Evolutionary conservation across 139 green algal species (phyloP), one percentile per base, ranked within the genome.

Genomic region (Asterochloris erici): DNA sequence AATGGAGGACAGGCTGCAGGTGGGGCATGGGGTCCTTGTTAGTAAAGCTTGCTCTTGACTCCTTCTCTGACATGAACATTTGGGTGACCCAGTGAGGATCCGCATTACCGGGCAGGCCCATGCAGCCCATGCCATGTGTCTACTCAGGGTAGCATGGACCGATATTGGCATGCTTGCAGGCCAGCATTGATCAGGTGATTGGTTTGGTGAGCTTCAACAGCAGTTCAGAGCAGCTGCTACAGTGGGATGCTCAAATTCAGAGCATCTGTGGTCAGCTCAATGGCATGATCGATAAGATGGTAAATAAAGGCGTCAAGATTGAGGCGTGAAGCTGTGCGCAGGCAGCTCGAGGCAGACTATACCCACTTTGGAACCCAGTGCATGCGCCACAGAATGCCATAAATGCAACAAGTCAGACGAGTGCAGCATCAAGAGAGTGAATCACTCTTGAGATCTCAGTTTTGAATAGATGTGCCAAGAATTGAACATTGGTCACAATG

Each of bases 181-280:
- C 88, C 23, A 88, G 66, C 70, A 96, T 98, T 28, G 95, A 98
- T 84, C 96, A 99, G 84, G 97, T 99, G 66, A 90, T 95, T 14
- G 87, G 89, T 6, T 77, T 98, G 63, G 92, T 98, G 64, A 84
- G 89, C 63, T 98, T 98, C 84, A 88, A 92, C 70, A 85, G 83
- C 68, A 85, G 90, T 47, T 81, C 87, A 15, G 89, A 93, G 84
- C 81, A 89, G 80, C 88, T 97, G 83, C 71, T 90, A 85, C 87
- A 92, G 79, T 98, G 94, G 94, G 94, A 98, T 84, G 84, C 86
- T 9, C 93, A 94, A 83, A 93, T 98, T 21, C 79, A 88, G 38
- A 79, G 54, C 9, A n/a, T 94, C 12, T 96, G 93, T 84, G 82
- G 91, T 66, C 77, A 71, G 66, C 84, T 89, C 16, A 89, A 89